Conservation (phyloP, 2,329 filamentous ascomycete genomes). For the Magnaporthiopsis rhizophila region DNA sequence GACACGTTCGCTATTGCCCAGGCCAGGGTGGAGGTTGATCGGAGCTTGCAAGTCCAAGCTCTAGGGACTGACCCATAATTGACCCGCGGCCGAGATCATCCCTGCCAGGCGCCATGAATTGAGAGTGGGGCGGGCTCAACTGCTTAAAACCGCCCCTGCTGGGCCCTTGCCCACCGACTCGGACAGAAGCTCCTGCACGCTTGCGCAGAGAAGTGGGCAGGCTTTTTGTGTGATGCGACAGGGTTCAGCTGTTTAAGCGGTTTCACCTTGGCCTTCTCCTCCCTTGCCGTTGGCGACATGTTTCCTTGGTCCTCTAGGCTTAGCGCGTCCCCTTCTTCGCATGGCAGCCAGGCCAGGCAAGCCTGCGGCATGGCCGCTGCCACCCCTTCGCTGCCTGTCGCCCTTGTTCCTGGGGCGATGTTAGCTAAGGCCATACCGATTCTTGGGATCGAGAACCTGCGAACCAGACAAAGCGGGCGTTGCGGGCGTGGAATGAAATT, state of each 20-base stretch:
- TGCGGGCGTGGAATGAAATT: no score
- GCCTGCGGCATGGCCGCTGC: no score
- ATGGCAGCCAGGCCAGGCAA: no score
- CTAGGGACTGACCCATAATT: neutral
- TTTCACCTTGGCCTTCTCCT: conserved; percentile 4
- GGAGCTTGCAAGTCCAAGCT: neutral
- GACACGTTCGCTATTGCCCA: neutral
- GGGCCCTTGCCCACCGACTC: neutral
- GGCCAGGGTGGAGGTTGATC: neutral
- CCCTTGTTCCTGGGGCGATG: no score
- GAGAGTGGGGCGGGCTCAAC: neutral
- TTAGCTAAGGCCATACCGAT: no score
- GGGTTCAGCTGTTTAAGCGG: conserved; percentile 2
- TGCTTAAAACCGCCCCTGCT: conserved; percentile 3
- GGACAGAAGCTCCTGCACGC: neutral
- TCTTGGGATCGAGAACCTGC: no score
- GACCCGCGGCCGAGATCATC: neutral
- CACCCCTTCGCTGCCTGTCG: no score
- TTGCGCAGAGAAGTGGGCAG: neutral
- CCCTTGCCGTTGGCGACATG: neutral
- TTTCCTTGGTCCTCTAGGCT: neutral
- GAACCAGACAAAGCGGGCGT: no score
- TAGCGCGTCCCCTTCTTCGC: neutral
- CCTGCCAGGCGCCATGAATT: neutral
- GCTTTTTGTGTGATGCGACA: conserved; percentile 1